Evolutionary conservation across 2,329 filamentous ascomycete genomes (phyloP).

Genomic region (Fusarium protoensiforme): DNA sequence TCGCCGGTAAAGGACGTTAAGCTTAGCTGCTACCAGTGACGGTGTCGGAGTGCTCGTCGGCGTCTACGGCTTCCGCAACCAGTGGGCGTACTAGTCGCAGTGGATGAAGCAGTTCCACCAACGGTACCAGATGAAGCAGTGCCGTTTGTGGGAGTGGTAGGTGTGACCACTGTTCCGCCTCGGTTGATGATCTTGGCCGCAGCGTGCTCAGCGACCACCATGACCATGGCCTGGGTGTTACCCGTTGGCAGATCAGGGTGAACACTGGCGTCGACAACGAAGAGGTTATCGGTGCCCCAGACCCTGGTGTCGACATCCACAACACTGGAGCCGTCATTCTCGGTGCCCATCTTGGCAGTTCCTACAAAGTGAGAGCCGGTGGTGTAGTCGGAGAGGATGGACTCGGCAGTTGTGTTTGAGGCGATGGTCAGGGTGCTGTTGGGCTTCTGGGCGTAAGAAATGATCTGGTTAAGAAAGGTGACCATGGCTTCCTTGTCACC

Average conservation of each 20-base stretch:
- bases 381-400: slow-evolving; percentile 65
- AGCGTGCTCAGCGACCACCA: slow-evolving; percentile 72
- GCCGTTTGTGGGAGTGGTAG: slow-evolving; percentile 11
- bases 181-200: slow-evolving; percentile 45
- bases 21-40: neutral
- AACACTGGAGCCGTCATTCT: slow-evolving; percentile 66
- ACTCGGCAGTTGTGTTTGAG: slow-evolving; percentile 54
- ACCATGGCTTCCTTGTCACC: slow-evolving; percentile 57
- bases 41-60: neutral
- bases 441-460: slow-evolving; percentile 72
- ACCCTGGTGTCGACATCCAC: slow-evolving; percentile 73
- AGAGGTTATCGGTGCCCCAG: slow-evolving; percentile 75
- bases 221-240: slow-evolving; percentile 74
- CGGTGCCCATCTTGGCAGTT: slow-evolving; percentile 69
- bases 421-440: slow-evolving; percentile 66
- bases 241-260: slow-evolving; percentile 76
- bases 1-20: neutral
- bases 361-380: slow-evolving; percentile 66
- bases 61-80: neutral
- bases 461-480: slow-evolving; percentile 67
- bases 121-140: neutral
- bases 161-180: slow-evolving; percentile 5
- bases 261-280: slow-evolving; percentile 75
- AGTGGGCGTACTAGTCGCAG: neutral
- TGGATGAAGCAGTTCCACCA: neutral